These are phyloP conservation scores for Bacterosira constricta DNA, from an alignment of 108 stramenopile genomes.

Conservation along the genomic window DNA sequence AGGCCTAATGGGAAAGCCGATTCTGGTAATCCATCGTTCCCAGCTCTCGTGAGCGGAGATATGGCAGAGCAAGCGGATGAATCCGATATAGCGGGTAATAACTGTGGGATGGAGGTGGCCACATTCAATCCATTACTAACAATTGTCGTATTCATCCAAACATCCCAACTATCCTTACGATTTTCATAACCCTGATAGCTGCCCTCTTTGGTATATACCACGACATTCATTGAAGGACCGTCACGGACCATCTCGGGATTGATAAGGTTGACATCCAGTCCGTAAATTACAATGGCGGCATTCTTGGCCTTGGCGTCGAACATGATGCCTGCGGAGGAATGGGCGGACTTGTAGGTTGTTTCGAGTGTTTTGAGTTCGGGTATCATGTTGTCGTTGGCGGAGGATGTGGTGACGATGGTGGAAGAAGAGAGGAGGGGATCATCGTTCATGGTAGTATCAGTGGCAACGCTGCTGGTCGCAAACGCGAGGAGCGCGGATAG, in stretches of 20 bases:
- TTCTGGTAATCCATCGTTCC: no score
- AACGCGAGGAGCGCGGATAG: background rate
- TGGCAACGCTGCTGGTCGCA: no score
- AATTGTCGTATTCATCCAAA: background rate
- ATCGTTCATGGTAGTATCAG: no score
- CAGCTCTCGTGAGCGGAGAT: no score
- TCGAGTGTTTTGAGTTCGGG: background rate
- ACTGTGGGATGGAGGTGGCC: background rate
- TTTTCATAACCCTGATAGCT: background rate
- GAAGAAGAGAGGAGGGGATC: no score
- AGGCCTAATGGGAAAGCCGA: no score
- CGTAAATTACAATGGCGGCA: conserved; percentile 10
- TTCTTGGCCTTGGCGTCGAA: conserved; percentile 8
- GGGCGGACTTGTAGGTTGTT: background rate
- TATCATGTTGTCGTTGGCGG: background rate
- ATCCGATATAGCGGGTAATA: no score
- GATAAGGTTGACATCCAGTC: conserved; percentile 14
- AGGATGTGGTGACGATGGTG: background rate
- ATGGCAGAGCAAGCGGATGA: no score
- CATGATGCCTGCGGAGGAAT: background rate
- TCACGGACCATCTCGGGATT: no score
- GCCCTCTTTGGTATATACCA: background rate
- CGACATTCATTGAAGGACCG: background rate
- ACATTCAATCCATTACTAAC: background rate
- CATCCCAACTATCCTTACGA: background rate